Percentiles rank a stretch among this genome's conserved stretches.
Conservation (phyloP, 441 rosid species). For the Gossypium armourianum region DNA sequence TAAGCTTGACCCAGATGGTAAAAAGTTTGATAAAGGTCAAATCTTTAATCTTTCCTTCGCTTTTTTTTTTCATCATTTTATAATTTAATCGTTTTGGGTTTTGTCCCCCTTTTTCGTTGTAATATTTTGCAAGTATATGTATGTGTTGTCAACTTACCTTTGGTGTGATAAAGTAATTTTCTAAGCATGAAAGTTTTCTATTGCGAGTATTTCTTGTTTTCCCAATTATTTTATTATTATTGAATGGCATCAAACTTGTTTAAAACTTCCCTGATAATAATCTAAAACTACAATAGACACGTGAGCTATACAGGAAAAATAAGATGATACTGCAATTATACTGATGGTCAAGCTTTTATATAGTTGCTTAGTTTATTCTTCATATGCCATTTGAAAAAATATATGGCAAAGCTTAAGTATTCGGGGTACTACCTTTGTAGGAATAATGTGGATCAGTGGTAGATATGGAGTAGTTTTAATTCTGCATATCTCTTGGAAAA, state of each 20-base stretch:
- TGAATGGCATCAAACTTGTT: neutral
- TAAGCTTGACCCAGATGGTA: constrained; percentile 53
- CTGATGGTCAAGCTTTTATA: neutral
- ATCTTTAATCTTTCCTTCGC: neutral
- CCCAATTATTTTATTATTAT: neutral
- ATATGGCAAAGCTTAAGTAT: neutral
- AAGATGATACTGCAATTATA: neutral
- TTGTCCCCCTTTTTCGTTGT: neutral
- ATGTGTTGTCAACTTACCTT: neutral
- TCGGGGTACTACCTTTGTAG: neutral
- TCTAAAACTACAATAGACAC: neutral
- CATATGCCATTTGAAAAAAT: neutral
- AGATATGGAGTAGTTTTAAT: neutral
- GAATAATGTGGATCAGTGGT: neutral
- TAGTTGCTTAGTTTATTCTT: neutral
- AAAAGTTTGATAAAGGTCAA: constrained; percentile 60
- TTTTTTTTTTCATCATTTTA: neutral
- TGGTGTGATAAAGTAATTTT: neutral
- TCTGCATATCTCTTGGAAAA: neutral
- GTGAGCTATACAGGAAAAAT: neutral
- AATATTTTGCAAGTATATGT: neutral
- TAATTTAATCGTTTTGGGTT: neutral
- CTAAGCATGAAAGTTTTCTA: neutral
- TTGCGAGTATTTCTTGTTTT: neutral
- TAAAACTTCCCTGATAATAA: neutral